These are phyloP conservation scores for Podila epicladia DNA, from an alignment of 192 early-diverging fungal genomes.

Conservation along the genomic window DNA sequence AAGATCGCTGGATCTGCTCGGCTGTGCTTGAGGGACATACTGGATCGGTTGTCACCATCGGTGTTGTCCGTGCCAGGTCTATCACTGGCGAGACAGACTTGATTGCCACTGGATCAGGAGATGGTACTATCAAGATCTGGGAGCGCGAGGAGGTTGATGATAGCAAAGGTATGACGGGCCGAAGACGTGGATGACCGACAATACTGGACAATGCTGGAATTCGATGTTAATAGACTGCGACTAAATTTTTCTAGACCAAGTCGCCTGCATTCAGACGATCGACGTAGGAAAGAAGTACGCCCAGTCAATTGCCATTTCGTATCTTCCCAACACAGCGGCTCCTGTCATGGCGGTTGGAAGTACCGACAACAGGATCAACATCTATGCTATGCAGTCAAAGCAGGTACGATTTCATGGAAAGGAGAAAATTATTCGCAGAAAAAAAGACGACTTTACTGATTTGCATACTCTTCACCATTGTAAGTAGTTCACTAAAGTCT, in stretches of 20 bases:
- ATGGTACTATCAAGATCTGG: constrained; percentile 80
- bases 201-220: background rate
- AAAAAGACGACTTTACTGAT: background rate
- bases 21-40: constrained; percentile 75
- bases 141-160: constrained; percentile 56
- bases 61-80: constrained; percentile 57
- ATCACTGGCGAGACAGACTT: constrained; percentile 58
- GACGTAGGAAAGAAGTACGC: constrained; percentile 72
- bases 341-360: constrained; percentile 84
- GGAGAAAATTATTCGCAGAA: background rate
- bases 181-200: background rate
- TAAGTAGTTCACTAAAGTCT: constrained; percentile 66
- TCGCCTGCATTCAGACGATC: constrained; percentile 75
- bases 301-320: constrained; percentile 72
- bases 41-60: constrained; percentile 73
- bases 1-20: constrained; percentile 65
- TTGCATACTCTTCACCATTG: too few relatives aligned
- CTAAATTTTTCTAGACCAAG: constrained; percentile 38
- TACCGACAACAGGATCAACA: constrained; percentile 78
- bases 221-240: background rate
- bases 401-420: constrained; percentile 37
- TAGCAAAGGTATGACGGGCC: constrained; percentile 17
- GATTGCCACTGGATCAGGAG: constrained; percentile 74
- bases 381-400: constrained; percentile 67
- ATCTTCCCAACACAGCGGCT: constrained; percentile 69